Evolutionary conservation across 176 grass and related monocot species (phyloP), one percentile per base, ranked within the genome.

Genomic region (Cenchrus americanus): DNA sequence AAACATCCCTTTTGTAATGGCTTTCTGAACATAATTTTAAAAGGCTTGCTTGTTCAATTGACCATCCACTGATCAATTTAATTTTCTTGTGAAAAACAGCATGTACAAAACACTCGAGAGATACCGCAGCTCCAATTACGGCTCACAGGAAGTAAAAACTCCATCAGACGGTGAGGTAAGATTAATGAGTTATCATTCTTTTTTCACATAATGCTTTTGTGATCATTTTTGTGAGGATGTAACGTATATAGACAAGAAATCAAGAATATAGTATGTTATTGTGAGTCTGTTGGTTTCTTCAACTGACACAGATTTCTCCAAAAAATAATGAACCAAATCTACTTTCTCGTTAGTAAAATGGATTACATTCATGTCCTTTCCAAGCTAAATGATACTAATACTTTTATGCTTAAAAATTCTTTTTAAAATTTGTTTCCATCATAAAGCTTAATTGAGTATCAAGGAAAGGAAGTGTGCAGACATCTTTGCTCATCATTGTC

Each of bases 31-130:
- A 61, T 61, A 24, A 10, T 1, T 75, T 7, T 19, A 46, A 24
- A 69, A 50, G 8, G 27, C 9, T 60, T 42, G 6, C 0, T 26
- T 19, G 24, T 51, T 50, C 5, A 32, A n/a, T 15, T 14, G 41
- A 40, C n/a, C 27, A 21, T 23, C 17, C 17, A 65, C 17, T 70
- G 61, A 72, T 55, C 57, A 62, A 14, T 72, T 66, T 2, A 1
- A 6, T 18, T 82, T 26, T 44, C 1, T 41, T 87, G 53, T 78
- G 40, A 13, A 52, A 52, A 53, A 59, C 76, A 97, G 92, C 77
- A 97, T 97, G 88, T 86, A 85, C 85, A 97, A 85, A 77, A 94
- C 92, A 70, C 77, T 97, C 7, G 92, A 94, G 76, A 90, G 86
- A 73, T 97, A 94, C 54, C 94, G 89, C 78, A 92, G 51, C 48